phyloP scores from a whole-genome alignment of 2,329 filamentous ascomycete species.

The Lachnellula willkommii region DNA sequence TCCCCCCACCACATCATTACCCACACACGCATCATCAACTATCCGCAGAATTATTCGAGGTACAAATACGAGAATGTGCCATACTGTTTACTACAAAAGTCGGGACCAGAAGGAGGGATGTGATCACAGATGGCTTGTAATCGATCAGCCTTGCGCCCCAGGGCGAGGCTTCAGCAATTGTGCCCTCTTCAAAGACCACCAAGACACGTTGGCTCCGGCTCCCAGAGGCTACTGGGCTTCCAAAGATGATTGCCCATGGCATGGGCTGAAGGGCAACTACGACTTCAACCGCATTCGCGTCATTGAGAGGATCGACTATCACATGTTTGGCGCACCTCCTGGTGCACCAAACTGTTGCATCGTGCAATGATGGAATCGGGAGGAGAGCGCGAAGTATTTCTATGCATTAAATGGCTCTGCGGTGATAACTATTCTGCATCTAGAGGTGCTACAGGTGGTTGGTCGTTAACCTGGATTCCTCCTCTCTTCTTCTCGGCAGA shows the following conservation, averaged over 20 bases:
- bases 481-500: slow-evolving; percentile 79
- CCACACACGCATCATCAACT: neutral
- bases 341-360: neutral
- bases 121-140: slow-evolving; percentile 10
- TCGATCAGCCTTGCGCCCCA: slow-evolving; percentile 9
- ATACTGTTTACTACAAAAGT: slow-evolving; percentile 8
- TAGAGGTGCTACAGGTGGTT: slow-evolving; percentile 64
- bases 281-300: slow-evolving; percentile 14
- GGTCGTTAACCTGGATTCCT: slow-evolving; percentile 82
- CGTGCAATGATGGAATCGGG: neutral
- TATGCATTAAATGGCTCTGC: slow-evolving; percentile 1
- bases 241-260: slow-evolving; percentile 9
- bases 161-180: slow-evolving; percentile 17
- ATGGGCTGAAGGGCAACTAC: slow-evolving; percentile 12
- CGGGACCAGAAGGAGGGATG: slow-evolving; percentile 3
- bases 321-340: neutral
- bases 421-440: slow-evolving; percentile 61
- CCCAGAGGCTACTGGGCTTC: neutral
- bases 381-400: neutral
- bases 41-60: neutral
- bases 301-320: slow-evolving; percentile 8
- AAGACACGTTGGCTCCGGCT: neutral
- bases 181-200: slow-evolving; percentile 3
- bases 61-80: slow-evolving; percentile 11
- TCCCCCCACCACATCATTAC: neutral